These are phyloP conservation scores for Fusarium udum DNA, from an alignment of 2,329 filamentous ascomycete genomes.

Conservation along the genomic window DNA sequence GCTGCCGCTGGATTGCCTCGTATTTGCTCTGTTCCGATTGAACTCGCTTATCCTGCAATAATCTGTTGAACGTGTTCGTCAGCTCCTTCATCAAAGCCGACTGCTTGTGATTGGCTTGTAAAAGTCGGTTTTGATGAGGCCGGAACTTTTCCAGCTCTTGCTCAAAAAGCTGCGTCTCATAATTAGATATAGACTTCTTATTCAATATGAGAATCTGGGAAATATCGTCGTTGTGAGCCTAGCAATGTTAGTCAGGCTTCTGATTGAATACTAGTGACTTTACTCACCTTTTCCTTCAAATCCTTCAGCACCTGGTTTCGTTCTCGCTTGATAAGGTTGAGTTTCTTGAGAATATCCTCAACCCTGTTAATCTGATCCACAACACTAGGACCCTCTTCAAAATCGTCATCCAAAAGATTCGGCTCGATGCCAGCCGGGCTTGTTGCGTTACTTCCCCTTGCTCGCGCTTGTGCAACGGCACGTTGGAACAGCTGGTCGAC, in stretches of 20 bases:
- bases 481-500: constrained; percentile 89
- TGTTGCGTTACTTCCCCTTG: constrained; percentile 67
- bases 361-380: constrained; percentile 89
- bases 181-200: constrained; percentile 94
- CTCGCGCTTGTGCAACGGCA: constrained; percentile 81
- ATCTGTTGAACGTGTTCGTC: constrained; percentile 83
- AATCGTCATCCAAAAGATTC: constrained; percentile 90
- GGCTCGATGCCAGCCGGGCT: constrained; percentile 73
- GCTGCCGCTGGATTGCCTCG: constrained; percentile 84
- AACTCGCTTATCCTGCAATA: constrained; percentile 94
- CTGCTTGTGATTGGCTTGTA: constrained; percentile 97
- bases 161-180: constrained; percentile 92
- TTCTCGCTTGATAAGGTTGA: constrained; percentile 93
- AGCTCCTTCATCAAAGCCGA: constrained; percentile 94
- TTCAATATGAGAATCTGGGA: constrained; percentile 97
- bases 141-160: constrained; percentile 97
- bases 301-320: constrained; percentile 93
- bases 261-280: not conserved
- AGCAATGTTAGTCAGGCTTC: constrained; percentile 32
- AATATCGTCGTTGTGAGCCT: constrained; percentile 97
- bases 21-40: constrained; percentile 95
- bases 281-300: constrained; percentile 89
- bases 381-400: constrained; percentile 83
- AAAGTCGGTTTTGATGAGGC: constrained; percentile 87
- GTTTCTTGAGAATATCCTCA: constrained; percentile 88